These are phyloP conservation scores for Moricandia arvensis DNA, from an alignment of 345 rosid species.

Conservation along the genomic window DNA sequence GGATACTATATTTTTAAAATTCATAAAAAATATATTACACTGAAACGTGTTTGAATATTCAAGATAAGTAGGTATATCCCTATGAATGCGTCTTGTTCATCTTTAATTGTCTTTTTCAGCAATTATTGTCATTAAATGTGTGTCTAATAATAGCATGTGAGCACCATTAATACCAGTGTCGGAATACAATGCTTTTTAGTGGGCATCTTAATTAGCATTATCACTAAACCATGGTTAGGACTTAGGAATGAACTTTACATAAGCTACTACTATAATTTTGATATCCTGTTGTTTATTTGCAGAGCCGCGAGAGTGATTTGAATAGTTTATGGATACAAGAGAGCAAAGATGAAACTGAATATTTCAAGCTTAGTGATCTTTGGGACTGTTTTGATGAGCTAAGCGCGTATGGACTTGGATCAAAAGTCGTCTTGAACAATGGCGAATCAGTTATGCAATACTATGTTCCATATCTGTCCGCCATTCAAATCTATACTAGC, in stretches of 20 bases:
- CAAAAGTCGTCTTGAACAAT: conserved; percentile 32
- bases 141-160: background rate
- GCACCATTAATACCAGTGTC: background rate
- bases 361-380: conserved; percentile 58
- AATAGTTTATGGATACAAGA: conserved; percentile 56
- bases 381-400: conserved; percentile 70
- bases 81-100: conserved; percentile 3
- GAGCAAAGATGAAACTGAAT: conserved; percentile 48
- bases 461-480: conserved; percentile 70
- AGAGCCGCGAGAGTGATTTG: conserved; percentile 48
- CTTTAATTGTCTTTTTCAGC: background rate
- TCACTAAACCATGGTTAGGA: conserved; percentile 8
- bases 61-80: conserved; percentile 16
- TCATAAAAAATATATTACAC: background rate
- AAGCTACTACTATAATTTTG: background rate
- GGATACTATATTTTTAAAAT: background rate
- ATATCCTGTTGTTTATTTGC: conserved; percentile 5
- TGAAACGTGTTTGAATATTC: conserved; percentile 15
- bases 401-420: conserved; percentile 71
- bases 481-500: conserved; percentile 60
- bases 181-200: background rate
- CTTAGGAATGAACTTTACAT: background rate
- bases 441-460: conserved; percentile 54
- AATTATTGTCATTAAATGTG: background rate
- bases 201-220: background rate